Percentiles rank a stretch among this genome's conserved stretches.
These are phyloP conservation scores for Dothiorella sarmentorum DNA, from an alignment of 2,329 filamentous ascomycete species.

Conservation along the genomic window DNA sequence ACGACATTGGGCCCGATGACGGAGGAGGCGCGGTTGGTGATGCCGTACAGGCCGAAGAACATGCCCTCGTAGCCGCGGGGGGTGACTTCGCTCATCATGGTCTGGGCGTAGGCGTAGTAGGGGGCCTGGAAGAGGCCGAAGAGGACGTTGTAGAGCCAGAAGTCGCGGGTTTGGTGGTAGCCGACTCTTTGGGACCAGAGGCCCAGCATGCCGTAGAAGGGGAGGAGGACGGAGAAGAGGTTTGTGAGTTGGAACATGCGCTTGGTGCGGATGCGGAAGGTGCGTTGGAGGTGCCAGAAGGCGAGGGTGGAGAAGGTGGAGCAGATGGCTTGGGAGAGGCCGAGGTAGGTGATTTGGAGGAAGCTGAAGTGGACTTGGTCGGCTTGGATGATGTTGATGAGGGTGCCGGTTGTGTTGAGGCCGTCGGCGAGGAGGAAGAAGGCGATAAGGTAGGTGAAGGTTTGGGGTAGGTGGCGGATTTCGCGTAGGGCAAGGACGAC, in stretches of 20 bases:
- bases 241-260: conserved; percentile 66
- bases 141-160: conserved; percentile 51
- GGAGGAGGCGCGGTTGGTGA: conserved; percentile 64
- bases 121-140: conserved; percentile 66
- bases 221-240: conserved; percentile 47
- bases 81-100: conserved; percentile 68
- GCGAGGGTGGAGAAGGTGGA: conserved; percentile 61
- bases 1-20: conserved; percentile 69
- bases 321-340: conserved; percentile 61
- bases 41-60: conserved; percentile 67
- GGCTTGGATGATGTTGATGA: conserved; percentile 64
- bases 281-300: conserved; percentile 61
- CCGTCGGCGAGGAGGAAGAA: conserved; percentile 70
- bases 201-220: conserved; percentile 58
- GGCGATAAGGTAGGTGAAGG: conserved; percentile 58
- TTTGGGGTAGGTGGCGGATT: conserved; percentile 64
- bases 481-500: conserved; percentile 31
- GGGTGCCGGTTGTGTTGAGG: conserved; percentile 67
- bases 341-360: conserved; percentile 61
- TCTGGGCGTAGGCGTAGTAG: conserved; percentile 69
- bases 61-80: conserved; percentile 66
- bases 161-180: conserved; percentile 54
- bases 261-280: conserved; percentile 59
- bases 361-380: conserved; percentile 63
- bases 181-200: conserved; percentile 55